These are phyloP conservation scores for Parsonsia alboflavescens DNA, from an alignment of 257 asterid genomes.

Conservation along the genomic window DNA sequence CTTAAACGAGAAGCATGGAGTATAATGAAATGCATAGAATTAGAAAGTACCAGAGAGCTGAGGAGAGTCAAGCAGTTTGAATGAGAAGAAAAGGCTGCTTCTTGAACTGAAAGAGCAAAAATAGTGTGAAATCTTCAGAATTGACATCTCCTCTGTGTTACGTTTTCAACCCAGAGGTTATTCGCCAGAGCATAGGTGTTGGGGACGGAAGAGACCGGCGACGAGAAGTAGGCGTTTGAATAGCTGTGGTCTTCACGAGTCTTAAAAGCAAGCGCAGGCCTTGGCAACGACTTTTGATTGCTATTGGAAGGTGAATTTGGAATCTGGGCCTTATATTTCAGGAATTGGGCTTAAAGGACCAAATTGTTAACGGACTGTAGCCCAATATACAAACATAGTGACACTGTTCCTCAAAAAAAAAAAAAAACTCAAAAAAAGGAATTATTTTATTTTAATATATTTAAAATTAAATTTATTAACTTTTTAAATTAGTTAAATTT, in stretches of 20 bases:
- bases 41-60: constrained; percentile 35
- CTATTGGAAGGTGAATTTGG: neutral
- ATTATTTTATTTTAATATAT: too few species aligned
- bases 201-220: neutral
- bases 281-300: neutral
- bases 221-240: neutral
- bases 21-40: neutral
- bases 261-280: neutral
- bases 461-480: too few species aligned
- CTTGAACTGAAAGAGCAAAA: constrained; percentile 24
- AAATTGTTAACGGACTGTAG: neutral
- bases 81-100: constrained; percentile 27
- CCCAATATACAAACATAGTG: too few species aligned
- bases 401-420: too few species aligned
- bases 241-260: neutral
- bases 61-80: constrained; percentile 25
- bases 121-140: constrained; percentile 46
- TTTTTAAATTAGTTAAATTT: too few species aligned
- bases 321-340: neutral
- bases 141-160: constrained; percentile 2
- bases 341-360: neutral
- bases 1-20: neutral
- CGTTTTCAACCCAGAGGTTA: neutral
- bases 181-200: neutral
- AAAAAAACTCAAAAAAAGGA: too few species aligned